Base-by-base conservation (phyloP, 345 rosid genomes). In the Toxicodendron radicans region DNA sequence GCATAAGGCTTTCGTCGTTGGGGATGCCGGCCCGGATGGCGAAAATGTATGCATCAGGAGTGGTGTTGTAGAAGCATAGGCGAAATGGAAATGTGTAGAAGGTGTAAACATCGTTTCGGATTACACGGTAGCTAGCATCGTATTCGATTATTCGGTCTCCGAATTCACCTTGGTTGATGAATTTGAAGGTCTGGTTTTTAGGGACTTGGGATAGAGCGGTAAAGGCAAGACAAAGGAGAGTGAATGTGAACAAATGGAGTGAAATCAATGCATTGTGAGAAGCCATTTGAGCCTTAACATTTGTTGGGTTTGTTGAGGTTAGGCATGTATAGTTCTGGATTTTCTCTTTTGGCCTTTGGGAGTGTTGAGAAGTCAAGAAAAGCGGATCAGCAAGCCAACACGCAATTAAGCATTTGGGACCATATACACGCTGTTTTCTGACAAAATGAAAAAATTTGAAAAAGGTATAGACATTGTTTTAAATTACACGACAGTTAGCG, bases 21-120 rank as follows among this genome's bases (percentile, higher is more conserved):
- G 66, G 65, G 13, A 65, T 11, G 12, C 80, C 79, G 9, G 73
- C 80, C 43, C 43, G 58, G 0, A 82, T 20, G 41, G 80, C 82
- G 3, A 82, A 58, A 49, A 73, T 61, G 72, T 21, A 76, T 23
- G 76, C 82, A 51, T 76, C 53, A 0, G 79, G 83, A 2, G 82
- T 70, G 30, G 83, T 76, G 66, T 70, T 82, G 21, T 79, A 79
- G 21, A 82, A 79, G 41, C 82, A 71, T 5, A 82, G 78, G 12
- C 51, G 77, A 18, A 82, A 82, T 9, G 82, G 80, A 9, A 2
- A 20, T 0, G 27, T 61, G 9, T 13, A 20, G 13, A 72, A 38
- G 8, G 43, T 38, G 43, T 38, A 38, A 38, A 38, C 43, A 38
- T 38, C 51, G 20, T 20, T 43, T 14, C 60, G 3, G 48, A 30